Evolutionary conservation across 352 stramenopile species (phyloP).

Genomic region (Globisporangium mamillatum): DNA sequence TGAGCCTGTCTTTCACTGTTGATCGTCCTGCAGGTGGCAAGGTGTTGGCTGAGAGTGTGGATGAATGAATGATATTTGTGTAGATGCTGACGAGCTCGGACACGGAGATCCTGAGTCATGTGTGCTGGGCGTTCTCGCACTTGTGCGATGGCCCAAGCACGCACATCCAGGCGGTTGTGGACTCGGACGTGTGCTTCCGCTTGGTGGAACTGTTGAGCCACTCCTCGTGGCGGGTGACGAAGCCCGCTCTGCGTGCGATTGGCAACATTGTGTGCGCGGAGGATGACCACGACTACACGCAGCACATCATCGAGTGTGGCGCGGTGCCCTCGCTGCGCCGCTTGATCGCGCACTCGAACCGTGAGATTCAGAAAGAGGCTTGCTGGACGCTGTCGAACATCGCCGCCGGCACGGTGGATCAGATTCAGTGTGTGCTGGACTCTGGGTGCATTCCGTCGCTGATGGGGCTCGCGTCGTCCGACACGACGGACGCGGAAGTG

Average conservation of each 20-base stretch:
- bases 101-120: slow-evolving; percentile 92
- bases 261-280: slow-evolving; percentile 99
- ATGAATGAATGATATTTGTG: slow-evolving; percentile 31
- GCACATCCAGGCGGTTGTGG: slow-evolving; percentile 95
- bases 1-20: slow-evolving; percentile 10
- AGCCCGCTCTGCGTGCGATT: slow-evolving; percentile 95
- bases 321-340: slow-evolving; percentile 92
- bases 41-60: neutral
- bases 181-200: slow-evolving; percentile 85
- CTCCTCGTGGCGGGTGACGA: slow-evolving; percentile 95
- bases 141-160: slow-evolving; percentile 95
- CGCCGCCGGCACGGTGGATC: slow-evolving; percentile 94
- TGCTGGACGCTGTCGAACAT: slow-evolving; percentile 97
- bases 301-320: slow-evolving; percentile 96
- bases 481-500: slow-evolving; percentile 94
- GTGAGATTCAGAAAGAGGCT: slow-evolving; percentile 98
- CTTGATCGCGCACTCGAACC: slow-evolving; percentile 95
- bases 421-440: slow-evolving; percentile 98
- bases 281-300: slow-evolving; percentile 90
- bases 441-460: slow-evolving; percentile 94
- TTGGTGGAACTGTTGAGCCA: slow-evolving; percentile 93
- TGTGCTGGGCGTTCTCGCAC: slow-evolving; percentile 97
- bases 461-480: slow-evolving; percentile 91
- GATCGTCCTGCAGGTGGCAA: neutral
- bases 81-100: slow-evolving; percentile 93